Percentiles rank a stretch among this genome's conserved stretches.
phyloP scores from a whole-genome alignment of 495 filamentous ascomycete species.

The Penicillium flavigenum region DNA sequence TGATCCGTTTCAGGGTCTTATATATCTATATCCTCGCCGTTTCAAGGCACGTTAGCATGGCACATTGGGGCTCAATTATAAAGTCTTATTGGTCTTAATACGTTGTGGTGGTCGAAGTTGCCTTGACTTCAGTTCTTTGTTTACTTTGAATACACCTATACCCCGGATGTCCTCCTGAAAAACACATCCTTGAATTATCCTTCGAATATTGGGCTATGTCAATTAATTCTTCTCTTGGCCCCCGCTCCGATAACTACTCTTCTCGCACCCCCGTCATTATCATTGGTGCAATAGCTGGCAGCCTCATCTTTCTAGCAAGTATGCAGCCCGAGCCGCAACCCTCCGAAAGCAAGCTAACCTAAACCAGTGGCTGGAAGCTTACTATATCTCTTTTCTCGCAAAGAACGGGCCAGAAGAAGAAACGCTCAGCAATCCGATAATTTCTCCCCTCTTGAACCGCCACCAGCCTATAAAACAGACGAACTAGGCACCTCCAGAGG shows the following conservation, averaged over 20 bases:
- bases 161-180: background rate
- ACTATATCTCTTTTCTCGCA: constrained; percentile 27
- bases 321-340: constrained; percentile 9
- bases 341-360: constrained; percentile 4
- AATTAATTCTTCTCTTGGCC: constrained; percentile 1
- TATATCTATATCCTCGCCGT: constrained; percentile 20
- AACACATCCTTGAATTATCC: background rate
- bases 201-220: constrained; percentile 1
- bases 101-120: background rate
- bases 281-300: constrained; percentile 17
- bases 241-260: constrained; percentile 14
- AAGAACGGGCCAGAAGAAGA: constrained; percentile 31
- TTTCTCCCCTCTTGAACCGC: constrained; percentile 12
- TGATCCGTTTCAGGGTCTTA: constrained; percentile 13
- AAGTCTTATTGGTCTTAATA: background rate
- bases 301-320: constrained; percentile 24
- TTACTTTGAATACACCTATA: background rate
- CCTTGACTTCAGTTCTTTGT: background rate
- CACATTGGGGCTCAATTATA: constrained; percentile 1
- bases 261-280: constrained; percentile 6
- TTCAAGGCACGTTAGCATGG: constrained; percentile 4
- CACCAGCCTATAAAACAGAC: constrained; percentile 22
- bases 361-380: constrained; percentile 26
- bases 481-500: constrained; percentile 13
- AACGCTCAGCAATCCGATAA: constrained; percentile 15